These are phyloP conservation scores for Platanthera zijinensis DNA, from an alignment of 106 monocot species.

Conservation along the genomic window DNA sequence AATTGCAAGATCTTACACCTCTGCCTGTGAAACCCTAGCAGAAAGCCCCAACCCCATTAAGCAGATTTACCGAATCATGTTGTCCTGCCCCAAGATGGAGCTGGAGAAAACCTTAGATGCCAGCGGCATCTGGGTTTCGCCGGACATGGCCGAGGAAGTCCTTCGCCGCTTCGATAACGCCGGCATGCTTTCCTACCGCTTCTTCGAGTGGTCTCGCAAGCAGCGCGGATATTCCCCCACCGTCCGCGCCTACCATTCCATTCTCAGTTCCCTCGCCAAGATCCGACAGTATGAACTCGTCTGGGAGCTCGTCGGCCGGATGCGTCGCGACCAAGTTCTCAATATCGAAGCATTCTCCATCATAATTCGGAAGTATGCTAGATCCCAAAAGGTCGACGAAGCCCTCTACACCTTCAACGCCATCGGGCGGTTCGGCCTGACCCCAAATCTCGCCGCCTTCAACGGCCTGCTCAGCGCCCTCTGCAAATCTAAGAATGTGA, in stretches of 20 bases:
- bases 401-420: constrained; percentile 78
- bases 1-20: constrained; percentile 3
- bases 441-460: constrained; percentile 56
- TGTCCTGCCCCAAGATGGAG: constrained; percentile 49
- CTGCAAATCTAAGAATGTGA: constrained; percentile 87
- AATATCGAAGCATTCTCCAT: constrained; percentile 82
- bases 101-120: constrained; percentile 64
- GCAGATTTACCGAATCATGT: constrained; percentile 48
- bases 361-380: constrained; percentile 79
- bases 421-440: constrained; percentile 74
- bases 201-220: constrained; percentile 73
- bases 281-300: constrained; percentile 81
- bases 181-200: constrained; percentile 79
- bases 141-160: constrained; percentile 44
- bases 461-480: constrained; percentile 76
- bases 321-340: constrained; percentile 51
- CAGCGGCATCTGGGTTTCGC: constrained; percentile 40
- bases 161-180: constrained; percentile 62
- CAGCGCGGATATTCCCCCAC: constrained; percentile 49
- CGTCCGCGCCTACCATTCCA: constrained; percentile 60
- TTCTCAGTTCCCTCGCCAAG: constrained; percentile 77
- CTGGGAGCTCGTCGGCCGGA: constrained; percentile 73
- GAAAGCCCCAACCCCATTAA: constrained; percentile 22
- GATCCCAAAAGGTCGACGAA: constrained; percentile 76
- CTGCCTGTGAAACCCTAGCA: not conserved